Evolutionary conservation across 306 rosid species (phyloP).

Genomic region (Elaeagnus macrophylla): DNA sequence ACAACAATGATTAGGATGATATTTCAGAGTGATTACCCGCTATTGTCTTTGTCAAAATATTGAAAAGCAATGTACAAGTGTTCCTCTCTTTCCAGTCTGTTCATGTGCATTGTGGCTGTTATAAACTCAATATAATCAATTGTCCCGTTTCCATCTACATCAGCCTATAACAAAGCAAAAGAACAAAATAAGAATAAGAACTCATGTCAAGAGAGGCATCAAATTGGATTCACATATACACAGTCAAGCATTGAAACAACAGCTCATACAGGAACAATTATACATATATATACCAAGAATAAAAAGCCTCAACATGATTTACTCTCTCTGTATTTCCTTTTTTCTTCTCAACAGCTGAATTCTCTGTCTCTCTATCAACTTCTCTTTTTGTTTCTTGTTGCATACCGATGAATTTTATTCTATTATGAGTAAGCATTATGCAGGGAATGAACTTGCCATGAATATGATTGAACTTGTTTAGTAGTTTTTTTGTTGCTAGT

Average conservation of each 20-base stretch:
- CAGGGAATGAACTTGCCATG: no score
- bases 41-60: constrained; percentile 78
- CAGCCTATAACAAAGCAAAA: constrained; percentile 38
- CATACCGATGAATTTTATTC: no score
- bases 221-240: constrained; percentile 14
- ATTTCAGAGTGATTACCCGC: constrained; percentile 52
- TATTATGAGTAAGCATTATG: no score
- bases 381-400: no score
- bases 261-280: constrained; percentile 10
- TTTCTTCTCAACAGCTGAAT: no score
- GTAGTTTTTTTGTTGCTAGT: no score
- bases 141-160: constrained; percentile 88
- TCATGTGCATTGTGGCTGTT: constrained; percentile 94
- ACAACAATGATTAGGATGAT: not conserved
- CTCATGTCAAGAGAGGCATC: constrained; percentile 10
- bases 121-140: constrained; percentile 91
- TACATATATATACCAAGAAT: no score
- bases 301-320: no score
- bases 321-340: no score
- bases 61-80: constrained; percentile 85
- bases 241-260: constrained; percentile 1
- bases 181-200: constrained; percentile 10
- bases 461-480: no score
- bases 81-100: constrained; percentile 90
- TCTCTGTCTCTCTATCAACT: no score